These are phyloP conservation scores for Paraconiothyrium brasiliense DNA, from an alignment of 2,329 filamentous ascomycete species.

Conservation along the genomic window DNA sequence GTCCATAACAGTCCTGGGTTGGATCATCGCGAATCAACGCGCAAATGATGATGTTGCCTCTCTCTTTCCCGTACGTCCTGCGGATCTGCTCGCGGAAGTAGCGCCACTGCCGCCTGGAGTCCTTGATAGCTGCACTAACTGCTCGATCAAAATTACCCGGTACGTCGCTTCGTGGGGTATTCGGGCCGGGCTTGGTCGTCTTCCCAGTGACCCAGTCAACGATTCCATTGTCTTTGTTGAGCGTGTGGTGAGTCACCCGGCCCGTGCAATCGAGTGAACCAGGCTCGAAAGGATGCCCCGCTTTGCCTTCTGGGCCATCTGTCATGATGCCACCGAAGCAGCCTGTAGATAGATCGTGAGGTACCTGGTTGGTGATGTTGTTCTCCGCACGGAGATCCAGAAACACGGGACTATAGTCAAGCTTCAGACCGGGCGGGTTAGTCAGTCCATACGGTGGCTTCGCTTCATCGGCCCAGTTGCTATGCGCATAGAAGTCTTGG, in stretches of 20 bases:
- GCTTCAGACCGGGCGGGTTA: constrained; percentile 33
- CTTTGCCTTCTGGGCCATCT: constrained; percentile 33
- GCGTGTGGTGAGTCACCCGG: constrained; percentile 35
- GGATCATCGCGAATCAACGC: constrained; percentile 35
- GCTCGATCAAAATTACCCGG: constrained; percentile 34
- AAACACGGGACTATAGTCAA: constrained; percentile 26
- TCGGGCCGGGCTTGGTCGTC: constrained; percentile 30
- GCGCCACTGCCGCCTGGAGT: constrained; percentile 33
- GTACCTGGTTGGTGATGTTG: constrained; percentile 32
- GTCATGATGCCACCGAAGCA: constrained; percentile 37
- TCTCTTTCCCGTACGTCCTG: constrained; percentile 31
- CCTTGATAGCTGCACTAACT: constrained; percentile 30
- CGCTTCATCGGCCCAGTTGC: constrained; percentile 32
- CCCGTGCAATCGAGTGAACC: constrained; percentile 36
- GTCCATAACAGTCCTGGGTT: constrained; percentile 32
- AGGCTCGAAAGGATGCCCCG: constrained; percentile 35
- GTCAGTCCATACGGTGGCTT: constrained; percentile 27
- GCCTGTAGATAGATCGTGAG: constrained; percentile 32
- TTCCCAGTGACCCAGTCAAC: constrained; percentile 30
- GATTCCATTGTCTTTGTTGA: constrained; percentile 38
- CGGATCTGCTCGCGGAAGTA: constrained; percentile 36
- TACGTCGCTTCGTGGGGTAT: constrained; percentile 34
- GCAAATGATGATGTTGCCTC: constrained; percentile 38
- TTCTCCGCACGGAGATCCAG: constrained; percentile 36
- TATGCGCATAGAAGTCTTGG: constrained; percentile 34